Percentiles rank a stretch among this genome's conserved stretches.
phyloP scores from a whole-genome alignment of 1,139 yeast species.

The Trichomonascaceae sp. region DNA sequence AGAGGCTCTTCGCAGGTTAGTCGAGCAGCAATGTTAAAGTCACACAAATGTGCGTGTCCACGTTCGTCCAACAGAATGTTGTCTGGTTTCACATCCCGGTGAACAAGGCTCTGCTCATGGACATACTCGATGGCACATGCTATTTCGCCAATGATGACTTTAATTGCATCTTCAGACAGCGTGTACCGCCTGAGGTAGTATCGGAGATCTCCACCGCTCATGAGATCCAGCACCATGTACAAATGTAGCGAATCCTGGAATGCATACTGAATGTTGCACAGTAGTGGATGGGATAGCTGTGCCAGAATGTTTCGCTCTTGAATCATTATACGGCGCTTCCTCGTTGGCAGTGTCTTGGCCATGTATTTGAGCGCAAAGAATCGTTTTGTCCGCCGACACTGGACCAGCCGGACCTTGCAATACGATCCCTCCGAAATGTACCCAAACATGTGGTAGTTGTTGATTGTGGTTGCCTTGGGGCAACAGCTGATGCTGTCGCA shows the following conservation, averaged over 20 bases:
- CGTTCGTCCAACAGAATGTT: slow-evolving; percentile 49
- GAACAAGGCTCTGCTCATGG: slow-evolving; percentile 50
- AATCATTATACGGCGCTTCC: slow-evolving; percentile 19
- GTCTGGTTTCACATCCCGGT: slow-evolving; percentile 61
- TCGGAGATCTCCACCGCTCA: slow-evolving; percentile 83
- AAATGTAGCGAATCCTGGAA: slow-evolving; percentile 67
- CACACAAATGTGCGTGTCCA: slow-evolving; percentile 62
- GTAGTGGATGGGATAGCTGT: slow-evolving; percentile 58
- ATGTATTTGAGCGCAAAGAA: slow-evolving; percentile 62
- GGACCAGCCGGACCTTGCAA: slow-evolving; percentile 61
- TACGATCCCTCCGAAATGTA: slow-evolving; percentile 27
- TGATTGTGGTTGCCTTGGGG: slow-evolving; percentile 3
- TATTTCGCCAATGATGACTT: slow-evolving; percentile 56
- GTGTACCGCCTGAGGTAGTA: slow-evolving; percentile 50
- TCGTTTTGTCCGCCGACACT: slow-evolving; percentile 39
- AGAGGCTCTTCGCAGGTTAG: slow-evolving; percentile 17
- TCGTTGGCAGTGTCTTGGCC: slow-evolving; percentile 15
- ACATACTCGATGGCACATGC: slow-evolving; percentile 54
- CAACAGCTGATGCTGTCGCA: neutral
- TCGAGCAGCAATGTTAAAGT: slow-evolving; percentile 41
- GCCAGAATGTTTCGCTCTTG: slow-evolving; percentile 52
- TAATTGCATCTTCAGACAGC: slow-evolving; percentile 45
- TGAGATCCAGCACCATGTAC: slow-evolving; percentile 60
- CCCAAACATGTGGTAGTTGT: slow-evolving; percentile 10
- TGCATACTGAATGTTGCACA: slow-evolving; percentile 69